A percentile compares a stretch with the other conserved stretches of the same genome.
Conservation (phyloP, 306 rosid genomes). For the Ceratonia siliqua region DNA sequence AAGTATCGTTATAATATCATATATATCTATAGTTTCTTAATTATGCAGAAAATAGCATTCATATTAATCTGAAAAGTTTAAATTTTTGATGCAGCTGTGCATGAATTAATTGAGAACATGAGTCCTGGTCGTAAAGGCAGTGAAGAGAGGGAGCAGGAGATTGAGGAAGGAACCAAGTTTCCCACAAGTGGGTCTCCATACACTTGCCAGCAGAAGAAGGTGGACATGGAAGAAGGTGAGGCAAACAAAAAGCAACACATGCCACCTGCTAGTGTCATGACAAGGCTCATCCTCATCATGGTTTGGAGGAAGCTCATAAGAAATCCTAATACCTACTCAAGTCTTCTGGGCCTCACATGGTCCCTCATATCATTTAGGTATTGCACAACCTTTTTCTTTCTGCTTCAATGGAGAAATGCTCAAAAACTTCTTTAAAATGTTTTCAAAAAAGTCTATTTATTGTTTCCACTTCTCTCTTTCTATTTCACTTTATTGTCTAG, state of each 20-base stretch:
- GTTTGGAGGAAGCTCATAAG: constrained; percentile 76
- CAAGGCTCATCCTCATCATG: constrained; percentile 72
- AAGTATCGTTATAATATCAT: too few relatives aligned
- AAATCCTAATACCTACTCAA: constrained; percentile 75
- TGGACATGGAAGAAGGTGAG: constrained; percentile 40
- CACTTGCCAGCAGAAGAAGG: constrained; percentile 39
- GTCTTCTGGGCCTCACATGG: constrained; percentile 68
- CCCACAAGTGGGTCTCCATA: constrained; percentile 48
- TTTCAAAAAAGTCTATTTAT: too few relatives aligned
- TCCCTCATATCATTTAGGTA: constrained; percentile 75
- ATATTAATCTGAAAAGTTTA: neutral
- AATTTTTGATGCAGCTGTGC: constrained; percentile 22
- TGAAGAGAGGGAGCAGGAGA: constrained; percentile 34
- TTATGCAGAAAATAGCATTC: neutral
- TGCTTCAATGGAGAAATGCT: too few relatives aligned
- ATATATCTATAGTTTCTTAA: too few relatives aligned
- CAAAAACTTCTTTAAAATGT: too few relatives aligned
- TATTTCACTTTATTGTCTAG: too few relatives aligned
- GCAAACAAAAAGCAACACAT: constrained; percentile 51
- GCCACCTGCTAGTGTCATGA: constrained; percentile 67
- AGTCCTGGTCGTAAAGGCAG: constrained; percentile 40
- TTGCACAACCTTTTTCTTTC: too few relatives aligned
- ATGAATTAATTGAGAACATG: constrained; percentile 43
- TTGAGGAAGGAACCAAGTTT: constrained; percentile 43
- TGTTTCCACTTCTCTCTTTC: neutral